Evolutionary conservation across 306 rosid genomes (phyloP).

Genomic region (Ziziphus jujuba): DNA sequence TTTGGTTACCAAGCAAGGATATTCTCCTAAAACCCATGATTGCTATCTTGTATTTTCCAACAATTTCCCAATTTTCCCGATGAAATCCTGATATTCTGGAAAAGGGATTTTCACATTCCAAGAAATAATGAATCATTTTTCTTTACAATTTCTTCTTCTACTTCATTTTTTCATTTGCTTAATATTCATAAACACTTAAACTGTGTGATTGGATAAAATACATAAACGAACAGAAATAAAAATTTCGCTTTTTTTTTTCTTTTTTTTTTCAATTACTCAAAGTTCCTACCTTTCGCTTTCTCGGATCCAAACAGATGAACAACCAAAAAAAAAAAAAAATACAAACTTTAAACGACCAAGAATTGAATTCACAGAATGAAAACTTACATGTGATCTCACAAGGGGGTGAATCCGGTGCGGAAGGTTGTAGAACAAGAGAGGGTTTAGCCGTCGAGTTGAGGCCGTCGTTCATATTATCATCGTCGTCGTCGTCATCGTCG

Average conservation of each 20-base stretch:
- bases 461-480: not conserved
- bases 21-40: no score
- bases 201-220: no score
- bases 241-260: no score
- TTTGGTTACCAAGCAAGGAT: not conserved
- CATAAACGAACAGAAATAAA: no score
- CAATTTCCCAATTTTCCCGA: no score
- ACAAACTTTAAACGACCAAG: not conserved
- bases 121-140: no score
- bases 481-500: constrained; percentile 21
- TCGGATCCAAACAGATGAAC: constrained; percentile 14
- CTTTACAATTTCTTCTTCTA: no score
- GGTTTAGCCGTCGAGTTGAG: constrained; percentile 25
- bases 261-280: not conserved
- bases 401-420: constrained; percentile 60
- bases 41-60: no score
- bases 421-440: constrained; percentile 56
- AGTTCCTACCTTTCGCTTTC: not conserved
- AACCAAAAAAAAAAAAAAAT: not conserved
- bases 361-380: not conserved
- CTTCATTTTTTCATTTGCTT: no score
- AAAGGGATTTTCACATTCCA: no score
- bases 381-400: constrained; percentile 77
- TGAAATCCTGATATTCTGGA: no score
- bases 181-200: no score